These are phyloP conservation scores for Dorcoceras hygrometricum DNA, from an alignment of 257 asterid species.

Conservation along the genomic window DNA sequence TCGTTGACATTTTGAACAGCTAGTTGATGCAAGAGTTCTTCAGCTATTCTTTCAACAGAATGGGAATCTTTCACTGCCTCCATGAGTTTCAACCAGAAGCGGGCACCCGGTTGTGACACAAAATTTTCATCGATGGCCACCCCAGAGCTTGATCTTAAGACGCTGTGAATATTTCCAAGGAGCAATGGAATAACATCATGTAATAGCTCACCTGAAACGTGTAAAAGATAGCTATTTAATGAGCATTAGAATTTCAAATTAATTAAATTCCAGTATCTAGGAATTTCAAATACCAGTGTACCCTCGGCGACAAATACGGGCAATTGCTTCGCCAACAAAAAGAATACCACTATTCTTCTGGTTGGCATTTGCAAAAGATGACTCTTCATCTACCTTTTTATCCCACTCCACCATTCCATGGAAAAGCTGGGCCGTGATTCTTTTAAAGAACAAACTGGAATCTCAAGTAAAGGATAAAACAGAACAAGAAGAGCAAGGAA, in stretches of 20 bases:
- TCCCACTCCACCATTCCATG: slow-evolving; percentile 68
- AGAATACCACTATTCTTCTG: slow-evolving; percentile 37
- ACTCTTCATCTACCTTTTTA: slow-evolving; percentile 35
- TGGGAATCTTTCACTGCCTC: slow-evolving; percentile 76
- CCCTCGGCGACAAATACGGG: slow-evolving; percentile 91
- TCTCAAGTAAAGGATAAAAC: slow-evolving; percentile 40
- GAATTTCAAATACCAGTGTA: slow-evolving; percentile 58
- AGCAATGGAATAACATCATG: slow-evolving; percentile 60
- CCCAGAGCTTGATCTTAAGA: slow-evolving; percentile 42
- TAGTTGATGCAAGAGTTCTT: slow-evolving; percentile 72
- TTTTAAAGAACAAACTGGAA: slow-evolving; percentile 70
- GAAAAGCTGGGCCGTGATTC: slow-evolving; percentile 66
- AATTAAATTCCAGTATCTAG: slow-evolving; percentile 23
- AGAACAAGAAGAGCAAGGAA: slow-evolving; percentile 14
- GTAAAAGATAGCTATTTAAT: slow-evolving; percentile 18
- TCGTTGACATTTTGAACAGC: slow-evolving; percentile 54
- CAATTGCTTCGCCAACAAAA: slow-evolving; percentile 69
- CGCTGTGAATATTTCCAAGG: slow-evolving; percentile 48
- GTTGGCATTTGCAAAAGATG: slow-evolving; percentile 28
- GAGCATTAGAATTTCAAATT: slow-evolving; percentile 21
- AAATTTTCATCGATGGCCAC: slow-evolving; percentile 34
- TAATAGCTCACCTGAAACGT: slow-evolving; percentile 68
- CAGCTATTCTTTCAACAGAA: slow-evolving; percentile 87
- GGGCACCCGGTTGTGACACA: slow-evolving; percentile 54
- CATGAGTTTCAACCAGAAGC: slow-evolving; percentile 75